phyloP scores from a whole-genome alignment of 768 basidiomycete species.

The Mycena kentingensis region DNA sequence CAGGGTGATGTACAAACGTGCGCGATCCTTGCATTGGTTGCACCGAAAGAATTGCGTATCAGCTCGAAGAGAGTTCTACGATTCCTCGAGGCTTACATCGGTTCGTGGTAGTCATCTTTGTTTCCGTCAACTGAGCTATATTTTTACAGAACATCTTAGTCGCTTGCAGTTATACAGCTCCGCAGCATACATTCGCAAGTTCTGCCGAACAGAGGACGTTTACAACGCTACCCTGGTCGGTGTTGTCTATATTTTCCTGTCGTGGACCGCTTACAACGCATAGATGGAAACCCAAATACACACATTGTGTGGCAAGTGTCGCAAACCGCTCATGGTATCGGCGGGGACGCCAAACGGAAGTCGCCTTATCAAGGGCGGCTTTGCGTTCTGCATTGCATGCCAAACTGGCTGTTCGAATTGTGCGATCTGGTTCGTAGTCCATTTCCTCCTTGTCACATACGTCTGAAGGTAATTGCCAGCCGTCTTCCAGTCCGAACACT shows the following conservation, averaged over 20 bases:
- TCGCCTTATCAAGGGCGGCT: constrained; percentile 40
- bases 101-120: constrained; percentile 34
- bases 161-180: constrained; percentile 62
- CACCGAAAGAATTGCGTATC: constrained; percentile 58
- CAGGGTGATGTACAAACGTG: constrained; percentile 85
- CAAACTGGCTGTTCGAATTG: constrained; percentile 50
- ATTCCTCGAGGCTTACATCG: constrained; percentile 74
- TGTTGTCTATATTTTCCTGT: neutral
- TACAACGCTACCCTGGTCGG: constrained; percentile 56
- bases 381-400: constrained; percentile 62
- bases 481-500: constrained; percentile 74
- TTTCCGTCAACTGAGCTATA: neutral
- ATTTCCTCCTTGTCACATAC: neutral
- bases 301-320: constrained; percentile 67
- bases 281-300: constrained; percentile 76
- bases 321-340: constrained; percentile 57
- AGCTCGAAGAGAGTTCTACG: constrained; percentile 42
- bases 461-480: constrained; percentile 40
- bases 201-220: constrained; percentile 52
- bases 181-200: constrained; percentile 78
- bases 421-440: constrained; percentile 66
- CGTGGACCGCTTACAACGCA: neutral
- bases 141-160: constrained; percentile 56
- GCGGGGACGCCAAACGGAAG: constrained; percentile 34
- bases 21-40: constrained; percentile 67